A percentile compares a stretch with the other conserved stretches of the same genome.
These are phyloP conservation scores for Metschnikowia aberdeeniae DNA, from an alignment of 805 yeast genomes.

Conservation along the genomic window DNA sequence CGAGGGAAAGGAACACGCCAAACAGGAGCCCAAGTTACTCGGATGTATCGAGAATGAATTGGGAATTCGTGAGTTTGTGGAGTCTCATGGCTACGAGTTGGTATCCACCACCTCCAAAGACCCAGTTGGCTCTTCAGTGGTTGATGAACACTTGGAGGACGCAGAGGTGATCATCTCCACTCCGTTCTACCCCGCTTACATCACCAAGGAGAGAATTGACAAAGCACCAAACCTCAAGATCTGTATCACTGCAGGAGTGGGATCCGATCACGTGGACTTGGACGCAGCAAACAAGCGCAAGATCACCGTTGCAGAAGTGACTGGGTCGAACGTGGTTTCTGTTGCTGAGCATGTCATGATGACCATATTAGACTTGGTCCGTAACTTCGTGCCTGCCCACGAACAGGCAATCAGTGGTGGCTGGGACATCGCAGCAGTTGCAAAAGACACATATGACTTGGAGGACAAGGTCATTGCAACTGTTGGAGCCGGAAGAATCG, in stretches of 20 bases:
- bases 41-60: conserved; percentile 76
- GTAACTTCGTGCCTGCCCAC: conserved; percentile 79
- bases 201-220: conserved; percentile 60
- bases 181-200: conserved; percentile 80
- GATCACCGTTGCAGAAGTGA: conserved; percentile 72
- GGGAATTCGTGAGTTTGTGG: conserved; percentile 63
- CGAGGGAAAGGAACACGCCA: conserved; percentile 56
- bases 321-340: conserved; percentile 75
- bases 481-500: conserved; percentile 80
- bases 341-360: conserved; percentile 80
- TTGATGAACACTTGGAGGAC: conserved; percentile 63
- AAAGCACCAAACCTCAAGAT: conserved; percentile 69
- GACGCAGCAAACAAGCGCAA: conserved; percentile 60
- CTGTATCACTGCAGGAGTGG: conserved; percentile 78
- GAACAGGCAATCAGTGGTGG: conserved; percentile 55
- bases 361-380: conserved; percentile 66
- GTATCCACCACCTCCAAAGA: conserved; percentile 69
- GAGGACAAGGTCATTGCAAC: conserved; percentile 77
- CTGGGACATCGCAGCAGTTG: conserved; percentile 73
- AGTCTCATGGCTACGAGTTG: conserved; percentile 61
- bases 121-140: conserved; percentile 47
- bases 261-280: conserved; percentile 76
- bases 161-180: conserved; percentile 78
- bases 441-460: conserved; percentile 69
- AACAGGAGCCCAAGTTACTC: conserved; percentile 54